Base-by-base conservation (phyloP, 1,284 basidiomycete species). In the Neonothopanus nambi region DNA sequence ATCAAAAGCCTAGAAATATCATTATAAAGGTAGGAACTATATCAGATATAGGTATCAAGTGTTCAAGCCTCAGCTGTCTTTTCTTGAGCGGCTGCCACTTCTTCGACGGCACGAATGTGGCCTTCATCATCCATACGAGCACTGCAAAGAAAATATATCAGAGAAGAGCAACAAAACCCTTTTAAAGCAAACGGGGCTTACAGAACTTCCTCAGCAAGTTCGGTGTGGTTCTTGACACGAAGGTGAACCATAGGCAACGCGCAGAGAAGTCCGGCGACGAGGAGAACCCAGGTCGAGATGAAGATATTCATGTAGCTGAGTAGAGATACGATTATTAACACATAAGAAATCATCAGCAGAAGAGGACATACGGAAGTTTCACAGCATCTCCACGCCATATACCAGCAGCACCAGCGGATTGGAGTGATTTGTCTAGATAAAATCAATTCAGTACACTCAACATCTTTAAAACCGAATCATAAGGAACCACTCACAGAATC, bases 351-450 rank as follows among this genome's bases (percentile, higher is more conserved):
- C 21, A 33, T 12, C 40, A 18, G 23, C 38, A 21, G 42, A 23
- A 26, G n/a, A 13, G 15, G 12, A 50, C 59, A 23, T 56, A 65
- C 59, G 61, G 59, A 30, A 58, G 38, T 21, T 56, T 52, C 13
- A 67, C 61, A 21, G 63, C 67, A 54, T 70, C 69, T n/a, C 63
- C 62, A n/a, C 67, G 59, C 67, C 66, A 70, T 7, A 64, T 57
- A 39, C 63, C 66, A 23, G 69, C 68, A 38, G 63, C 67, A 55
- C 67, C 69, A 30, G 68, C 69, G n/a, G 67, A 67, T 49, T 69
- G 68, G 30, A 70, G 49, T 35, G 61, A 63, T 46, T 70, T 68
- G 55, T 70, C 65, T 68, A 45, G 17, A 38, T 8, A 21, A 49
- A 23, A 20, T 28, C 42, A 40, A 4, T 28, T 28, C 26, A 33